Evolutionary conservation across 1,284 basidiomycete species (phyloP).

Genomic region (Trichosporon asahii): DNA sequence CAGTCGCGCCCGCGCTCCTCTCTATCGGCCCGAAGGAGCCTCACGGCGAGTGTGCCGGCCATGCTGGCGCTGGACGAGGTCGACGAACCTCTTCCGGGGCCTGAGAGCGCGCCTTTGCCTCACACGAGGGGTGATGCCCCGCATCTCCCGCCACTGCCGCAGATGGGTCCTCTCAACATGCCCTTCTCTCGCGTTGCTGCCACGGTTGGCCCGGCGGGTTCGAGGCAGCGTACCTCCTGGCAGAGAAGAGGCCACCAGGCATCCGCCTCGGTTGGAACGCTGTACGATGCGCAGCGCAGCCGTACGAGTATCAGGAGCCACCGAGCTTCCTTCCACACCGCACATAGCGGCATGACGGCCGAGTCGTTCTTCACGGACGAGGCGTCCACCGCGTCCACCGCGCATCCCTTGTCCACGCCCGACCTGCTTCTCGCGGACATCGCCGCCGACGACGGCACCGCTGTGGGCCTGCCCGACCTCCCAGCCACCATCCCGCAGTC

Average conservation of each 20-base stretch:
- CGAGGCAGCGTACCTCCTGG: background rate
- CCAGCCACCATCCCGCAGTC: background rate
- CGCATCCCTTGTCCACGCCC: background rate
- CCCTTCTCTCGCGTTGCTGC: background rate
- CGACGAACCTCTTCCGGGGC: background rate
- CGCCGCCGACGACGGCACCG: background rate
- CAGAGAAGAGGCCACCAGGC: background rate
- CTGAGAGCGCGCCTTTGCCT: background rate
- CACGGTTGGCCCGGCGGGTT: background rate
- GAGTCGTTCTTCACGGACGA: conserved; percentile 1
- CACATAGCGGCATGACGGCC: background rate
- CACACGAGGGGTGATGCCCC: background rate
- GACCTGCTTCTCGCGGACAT: background rate
- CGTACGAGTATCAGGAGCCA: background rate
- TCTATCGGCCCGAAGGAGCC: background rate
- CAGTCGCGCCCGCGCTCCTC: background rate
- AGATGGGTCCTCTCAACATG: background rate
- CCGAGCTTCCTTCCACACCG: background rate
- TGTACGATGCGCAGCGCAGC: background rate
- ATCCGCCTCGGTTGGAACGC: background rate
- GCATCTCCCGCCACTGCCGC: background rate
- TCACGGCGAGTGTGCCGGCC: background rate
- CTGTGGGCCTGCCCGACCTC: background rate
- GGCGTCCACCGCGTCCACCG: background rate
- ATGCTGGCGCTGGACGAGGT: background rate